Percentiles rank a stretch among this genome's conserved stretches.
Conservation (phyloP, 1,284 basidiomycete genomes). For the Pseudozyma pruni region DNA sequence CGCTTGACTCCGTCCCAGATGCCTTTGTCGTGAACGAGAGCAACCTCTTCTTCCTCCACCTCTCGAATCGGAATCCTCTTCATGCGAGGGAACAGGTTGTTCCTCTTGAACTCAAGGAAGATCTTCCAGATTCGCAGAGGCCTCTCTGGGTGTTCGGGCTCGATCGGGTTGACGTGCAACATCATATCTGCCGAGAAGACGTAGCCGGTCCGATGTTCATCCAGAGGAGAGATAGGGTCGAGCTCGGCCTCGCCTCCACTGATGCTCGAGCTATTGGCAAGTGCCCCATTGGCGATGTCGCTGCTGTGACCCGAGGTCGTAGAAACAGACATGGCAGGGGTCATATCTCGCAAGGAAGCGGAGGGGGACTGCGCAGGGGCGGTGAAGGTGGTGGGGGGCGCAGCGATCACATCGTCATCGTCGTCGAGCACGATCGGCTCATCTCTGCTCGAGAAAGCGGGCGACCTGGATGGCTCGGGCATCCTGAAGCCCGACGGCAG, state of each 20-base stretch:
- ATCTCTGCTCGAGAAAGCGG: conserved; percentile 1
- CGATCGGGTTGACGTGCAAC: conserved; percentile 74
- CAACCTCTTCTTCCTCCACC: conserved; percentile 80
- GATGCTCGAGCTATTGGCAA: background rate
- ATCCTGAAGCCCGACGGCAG: background rate
- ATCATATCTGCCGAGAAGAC: conserved; percentile 90
- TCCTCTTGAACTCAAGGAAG: conserved; percentile 70
- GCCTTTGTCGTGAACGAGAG: conserved; percentile 87
- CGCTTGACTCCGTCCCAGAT: conserved; percentile 90
- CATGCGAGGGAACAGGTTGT: conserved; percentile 76
- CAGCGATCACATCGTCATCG: conserved; percentile 22
- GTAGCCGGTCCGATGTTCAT: conserved; percentile 73
- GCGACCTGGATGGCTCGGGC: conserved; percentile 11
- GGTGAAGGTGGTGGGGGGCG: background rate
- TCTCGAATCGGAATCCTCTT: conserved; percentile 79
- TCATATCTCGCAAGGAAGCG: conserved; percentile 20
- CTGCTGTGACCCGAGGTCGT: conserved; percentile 15
- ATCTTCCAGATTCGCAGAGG: conserved; percentile 87
- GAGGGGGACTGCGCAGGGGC: conserved; percentile 5
- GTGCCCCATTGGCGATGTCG: background rate
- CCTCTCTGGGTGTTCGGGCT: conserved; percentile 81
- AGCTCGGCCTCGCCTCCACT: background rate
- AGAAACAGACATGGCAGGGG: conserved; percentile 34
- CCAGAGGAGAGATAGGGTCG: conserved; percentile 1
- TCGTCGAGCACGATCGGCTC: conserved; percentile 25